Evolutionary conservation across 2,329 filamentous ascomycete species (phyloP).

Genomic region (Fusarium haematococcum): DNA sequence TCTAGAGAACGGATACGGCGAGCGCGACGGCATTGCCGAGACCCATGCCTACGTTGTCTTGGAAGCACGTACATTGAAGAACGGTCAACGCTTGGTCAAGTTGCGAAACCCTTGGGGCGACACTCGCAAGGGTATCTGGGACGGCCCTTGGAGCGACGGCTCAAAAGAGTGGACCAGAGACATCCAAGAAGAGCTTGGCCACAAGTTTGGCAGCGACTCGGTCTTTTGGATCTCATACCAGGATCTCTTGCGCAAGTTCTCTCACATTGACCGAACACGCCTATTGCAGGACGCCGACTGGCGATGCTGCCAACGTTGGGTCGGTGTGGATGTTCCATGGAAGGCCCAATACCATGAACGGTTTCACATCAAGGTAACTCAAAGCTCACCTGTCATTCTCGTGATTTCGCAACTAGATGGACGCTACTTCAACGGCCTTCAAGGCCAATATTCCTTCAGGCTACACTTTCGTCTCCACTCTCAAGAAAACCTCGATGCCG

Average conservation of each 20-base stretch:
- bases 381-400: constrained; percentile 68
- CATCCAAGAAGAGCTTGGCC: constrained; percentile 66
- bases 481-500: constrained; percentile 59
- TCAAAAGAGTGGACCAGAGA: constrained; percentile 72
- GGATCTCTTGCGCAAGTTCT: constrained; percentile 72
- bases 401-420: constrained; percentile 72
- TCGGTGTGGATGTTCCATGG: constrained; percentile 72
- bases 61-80: constrained; percentile 66
- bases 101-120: constrained; percentile 73
- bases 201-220: constrained; percentile 71
- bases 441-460: constrained; percentile 67
- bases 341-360: constrained; percentile 71
- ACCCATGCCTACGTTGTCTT: constrained; percentile 70
- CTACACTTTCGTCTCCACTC: constrained; percentile 64
- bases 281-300: constrained; percentile 69
- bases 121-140: constrained; percentile 68
- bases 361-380: constrained; percentile 67
- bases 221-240: constrained; percentile 74
- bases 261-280: constrained; percentile 70
- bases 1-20: constrained; percentile 71
- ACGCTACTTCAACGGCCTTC: constrained; percentile 70
- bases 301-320: constrained; percentile 70
- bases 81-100: constrained; percentile 67
- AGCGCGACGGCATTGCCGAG: constrained; percentile 68
- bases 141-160: constrained; percentile 70